A percentile compares a stretch with the other conserved stretches of the same genome.
phyloP scores from a whole-genome alignment of 345 rosid species.

The Eucalyptus microcorys region DNA sequence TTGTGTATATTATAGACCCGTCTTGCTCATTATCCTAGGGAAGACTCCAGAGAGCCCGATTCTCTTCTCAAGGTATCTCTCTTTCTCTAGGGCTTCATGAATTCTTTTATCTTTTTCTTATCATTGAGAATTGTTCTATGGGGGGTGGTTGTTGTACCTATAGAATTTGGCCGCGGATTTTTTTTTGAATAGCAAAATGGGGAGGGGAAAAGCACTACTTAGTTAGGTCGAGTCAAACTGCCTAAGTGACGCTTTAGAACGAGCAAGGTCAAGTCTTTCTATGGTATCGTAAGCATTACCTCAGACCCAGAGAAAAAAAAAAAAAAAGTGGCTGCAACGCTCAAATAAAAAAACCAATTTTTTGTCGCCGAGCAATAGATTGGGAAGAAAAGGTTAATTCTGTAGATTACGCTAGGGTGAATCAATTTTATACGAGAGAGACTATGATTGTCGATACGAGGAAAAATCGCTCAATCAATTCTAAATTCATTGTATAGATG shows the following conservation, averaged over 20 bases:
- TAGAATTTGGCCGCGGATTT: not conserved
- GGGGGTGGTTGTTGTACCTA: not conserved
- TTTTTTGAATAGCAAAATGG: not conserved
- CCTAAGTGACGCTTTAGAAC: not conserved
- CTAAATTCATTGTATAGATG: not conserved
- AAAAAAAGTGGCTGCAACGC: not conserved
- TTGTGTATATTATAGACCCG: not conserved
- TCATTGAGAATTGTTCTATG: not conserved
- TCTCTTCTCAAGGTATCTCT: not conserved
- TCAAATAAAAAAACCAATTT: not conserved
- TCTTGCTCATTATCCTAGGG: not conserved
- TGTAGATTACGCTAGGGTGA: not conserved
- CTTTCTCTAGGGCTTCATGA: not conserved
- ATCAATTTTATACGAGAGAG: not conserved
- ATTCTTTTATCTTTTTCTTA: not conserved
- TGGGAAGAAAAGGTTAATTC: not conserved
- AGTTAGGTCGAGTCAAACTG: not conserved
- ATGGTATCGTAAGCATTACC: not conserved
- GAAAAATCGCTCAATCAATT: not conserved
- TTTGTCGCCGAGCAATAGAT: not conserved
- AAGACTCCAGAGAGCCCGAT: not conserved
- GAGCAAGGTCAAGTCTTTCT: not conserved
- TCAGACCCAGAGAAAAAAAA: not conserved
- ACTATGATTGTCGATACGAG: accelerated
- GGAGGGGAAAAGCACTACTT: not conserved